Evolutionary conservation across 2,329 filamentous ascomycete species (phyloP).

Genomic region (Colletotrichum lentis): DNA sequence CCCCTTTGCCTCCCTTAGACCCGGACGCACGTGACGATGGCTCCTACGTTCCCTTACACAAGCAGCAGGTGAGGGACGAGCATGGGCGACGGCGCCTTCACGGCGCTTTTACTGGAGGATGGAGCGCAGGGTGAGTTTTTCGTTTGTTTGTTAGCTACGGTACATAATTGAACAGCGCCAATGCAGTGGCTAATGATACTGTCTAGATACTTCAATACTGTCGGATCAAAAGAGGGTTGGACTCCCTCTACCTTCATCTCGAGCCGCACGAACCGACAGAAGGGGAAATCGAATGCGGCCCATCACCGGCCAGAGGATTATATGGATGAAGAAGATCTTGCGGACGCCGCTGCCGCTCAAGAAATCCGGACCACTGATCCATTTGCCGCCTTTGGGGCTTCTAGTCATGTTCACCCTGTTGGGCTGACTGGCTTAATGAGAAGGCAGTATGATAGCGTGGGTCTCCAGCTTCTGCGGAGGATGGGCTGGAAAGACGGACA

Average conservation of each 20-base stretch:
- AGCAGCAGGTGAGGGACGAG: conserved; percentile 96
- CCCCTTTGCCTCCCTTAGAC: conserved; percentile 80
- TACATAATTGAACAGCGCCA: conserved; percentile 9
- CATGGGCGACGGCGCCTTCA: conserved; percentile 89
- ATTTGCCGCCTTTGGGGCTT: conserved; percentile 80
- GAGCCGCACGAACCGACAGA: conserved; percentile 80
- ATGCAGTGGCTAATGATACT: conserved; percentile 46
- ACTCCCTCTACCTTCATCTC: conserved; percentile 91
- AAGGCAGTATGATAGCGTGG: conserved; percentile 81
- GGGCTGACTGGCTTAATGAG: conserved; percentile 76
- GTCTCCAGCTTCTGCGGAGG: conserved; percentile 80
- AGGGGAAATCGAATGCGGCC: conserved; percentile 62
- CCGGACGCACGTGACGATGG: conserved; percentile 84
- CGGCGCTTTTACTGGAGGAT: conserved; percentile 95
- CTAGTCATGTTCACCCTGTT: conserved; percentile 51
- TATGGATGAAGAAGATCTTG: conserved; percentile 97
- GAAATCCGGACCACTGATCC: conserved; percentile 75
- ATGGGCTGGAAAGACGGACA: conserved; percentile 98
- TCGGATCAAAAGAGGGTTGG: conserved; percentile 98
- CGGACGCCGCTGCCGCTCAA: conserved; percentile 81
- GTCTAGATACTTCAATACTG: conserved; percentile 91
- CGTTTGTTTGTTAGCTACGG: conserved; percentile 40
- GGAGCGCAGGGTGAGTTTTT: conserved; percentile 83
- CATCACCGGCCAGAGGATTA: conserved; percentile 83
- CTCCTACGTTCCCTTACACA: conserved; percentile 94